Evolutionary conservation across 345 rosid genomes (phyloP).

Genomic region (Eucalyptus guilfoylei): DNA sequence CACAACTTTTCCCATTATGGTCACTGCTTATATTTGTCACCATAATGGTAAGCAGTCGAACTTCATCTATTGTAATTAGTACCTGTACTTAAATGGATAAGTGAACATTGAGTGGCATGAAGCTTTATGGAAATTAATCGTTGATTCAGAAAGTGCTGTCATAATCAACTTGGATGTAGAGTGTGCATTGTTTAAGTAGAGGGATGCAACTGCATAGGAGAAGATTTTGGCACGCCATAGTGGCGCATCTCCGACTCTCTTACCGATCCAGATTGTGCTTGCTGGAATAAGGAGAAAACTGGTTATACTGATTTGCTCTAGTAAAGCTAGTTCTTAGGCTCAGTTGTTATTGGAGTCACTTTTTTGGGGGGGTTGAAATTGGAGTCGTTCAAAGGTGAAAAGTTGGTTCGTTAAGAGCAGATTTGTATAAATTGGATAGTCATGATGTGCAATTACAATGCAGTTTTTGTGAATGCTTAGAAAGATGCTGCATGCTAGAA

Average conservation of each 20-base stretch:
- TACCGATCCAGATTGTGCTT: background rate
- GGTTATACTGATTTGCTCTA: background rate
- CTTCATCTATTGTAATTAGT: background rate
- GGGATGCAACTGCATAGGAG: background rate
- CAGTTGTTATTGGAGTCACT: background rate
- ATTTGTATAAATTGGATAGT: background rate
- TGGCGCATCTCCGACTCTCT: background rate
- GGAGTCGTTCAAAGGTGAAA: background rate
- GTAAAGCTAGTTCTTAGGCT: background rate
- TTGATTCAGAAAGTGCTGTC: background rate
- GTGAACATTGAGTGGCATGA: background rate
- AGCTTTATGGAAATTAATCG: background rate
- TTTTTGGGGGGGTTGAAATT: background rate
- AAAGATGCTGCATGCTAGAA: background rate
- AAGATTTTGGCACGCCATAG: background rate
- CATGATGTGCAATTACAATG: background rate
- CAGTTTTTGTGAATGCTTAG: background rate
- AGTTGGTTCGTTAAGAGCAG: background rate
- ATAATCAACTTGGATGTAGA: background rate
- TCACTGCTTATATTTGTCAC: constrained; percentile 67
- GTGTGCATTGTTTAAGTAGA: background rate
- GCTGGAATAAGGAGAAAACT: background rate
- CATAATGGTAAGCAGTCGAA: constrained; percentile 33
- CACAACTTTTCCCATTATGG: constrained; percentile 44
- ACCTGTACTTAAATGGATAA: background rate